A percentile compares a stretch with the other conserved stretches of the same genome.
These are phyloP conservation scores for Chrysoporthe deuterocubensis DNA, from an alignment of 2,329 filamentous ascomycete species.

Conservation along the genomic window DNA sequence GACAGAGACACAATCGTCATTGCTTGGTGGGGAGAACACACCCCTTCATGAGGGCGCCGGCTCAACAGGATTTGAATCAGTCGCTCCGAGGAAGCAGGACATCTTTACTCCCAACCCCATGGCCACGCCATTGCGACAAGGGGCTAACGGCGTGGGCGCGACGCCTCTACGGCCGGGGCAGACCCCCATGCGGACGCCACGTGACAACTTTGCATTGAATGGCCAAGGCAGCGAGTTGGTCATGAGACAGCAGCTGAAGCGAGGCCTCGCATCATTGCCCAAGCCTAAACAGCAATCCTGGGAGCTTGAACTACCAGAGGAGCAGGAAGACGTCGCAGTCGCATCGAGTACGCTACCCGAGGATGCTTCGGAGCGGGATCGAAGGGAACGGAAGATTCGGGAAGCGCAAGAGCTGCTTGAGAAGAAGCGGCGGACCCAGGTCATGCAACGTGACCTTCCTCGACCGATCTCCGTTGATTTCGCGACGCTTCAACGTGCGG, in stretches of 20 bases:
- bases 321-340: conserved; percentile 64
- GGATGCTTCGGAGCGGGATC: conserved; percentile 74
- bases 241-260: conserved; percentile 69
- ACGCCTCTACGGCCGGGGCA: conserved; percentile 74
- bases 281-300: conserved; percentile 93
- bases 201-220: conserved; percentile 87
- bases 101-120: conserved; percentile 94
- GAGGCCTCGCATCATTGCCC: conserved; percentile 79
- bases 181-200: conserved; percentile 84
- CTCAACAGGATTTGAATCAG: conserved; percentile 87
- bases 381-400: conserved; percentile 72
- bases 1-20: conserved; percentile 90
- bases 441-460: conserved; percentile 84
- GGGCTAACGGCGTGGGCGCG: conserved; percentile 64
- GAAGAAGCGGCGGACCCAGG: conserved; percentile 82
- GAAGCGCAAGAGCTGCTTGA: conserved; percentile 73
- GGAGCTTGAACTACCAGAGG: conserved; percentile 90
- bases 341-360: conserved; percentile 49
- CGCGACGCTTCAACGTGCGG: conserved; percentile 66
- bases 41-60: conserved; percentile 79
- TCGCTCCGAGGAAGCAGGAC: conserved; percentile 77
- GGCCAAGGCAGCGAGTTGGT: conserved; percentile 67
- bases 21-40: conserved; percentile 93
- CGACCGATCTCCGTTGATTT: conserved; percentile 76
- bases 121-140: conserved; percentile 81